Evolutionary conservation across 805 yeast genomes (phyloP).

Genomic region (Schwanniomyces sp.): DNA sequence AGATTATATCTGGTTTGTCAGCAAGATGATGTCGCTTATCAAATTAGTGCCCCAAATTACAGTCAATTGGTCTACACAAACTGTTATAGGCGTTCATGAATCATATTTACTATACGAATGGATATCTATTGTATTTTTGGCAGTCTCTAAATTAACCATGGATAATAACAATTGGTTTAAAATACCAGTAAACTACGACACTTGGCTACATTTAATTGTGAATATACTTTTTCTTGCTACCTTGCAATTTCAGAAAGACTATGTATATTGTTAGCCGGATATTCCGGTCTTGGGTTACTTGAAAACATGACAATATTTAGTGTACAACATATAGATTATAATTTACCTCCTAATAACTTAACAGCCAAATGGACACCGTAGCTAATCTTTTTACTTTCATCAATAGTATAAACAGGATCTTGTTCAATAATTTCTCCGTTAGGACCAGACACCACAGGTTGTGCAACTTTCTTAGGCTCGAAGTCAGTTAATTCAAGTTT

Average conservation of each 20-base stretch:
- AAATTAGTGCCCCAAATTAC: slow-evolving; percentile 42
- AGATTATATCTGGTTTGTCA: slow-evolving; percentile 40
- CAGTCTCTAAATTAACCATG: slow-evolving; percentile 7
- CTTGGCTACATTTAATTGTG: slow-evolving; percentile 10
- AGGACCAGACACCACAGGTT: slow-evolving; percentile 4
- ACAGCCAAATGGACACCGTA: slow-evolving; percentile 67
- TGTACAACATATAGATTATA: slow-evolving; percentile 18
- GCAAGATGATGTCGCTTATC: slow-evolving; percentile 19
- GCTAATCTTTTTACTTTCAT: slow-evolving; percentile 60
- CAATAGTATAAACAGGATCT: slow-evolving; percentile 32
- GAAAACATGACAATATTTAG: not conserved
- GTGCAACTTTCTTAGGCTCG: slow-evolving; percentile 26
- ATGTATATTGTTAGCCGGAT: slow-evolving; percentile 4
- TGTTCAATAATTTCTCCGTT: not conserved
- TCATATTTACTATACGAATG: slow-evolving; percentile 2
- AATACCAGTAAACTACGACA: slow-evolving; percentile 19
- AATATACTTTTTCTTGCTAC: slow-evolving; percentile 2
- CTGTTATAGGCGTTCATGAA: slow-evolving; percentile 17
- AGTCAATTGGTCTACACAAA: slow-evolving; percentile 36
- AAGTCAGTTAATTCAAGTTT: slow-evolving; percentile 62
- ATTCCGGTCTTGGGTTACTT: slow-evolving; percentile 3
- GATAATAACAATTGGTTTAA: slow-evolving; percentile 13
- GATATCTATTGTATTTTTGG: slow-evolving; percentile 6
- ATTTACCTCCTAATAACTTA: slow-evolving; percentile 56
- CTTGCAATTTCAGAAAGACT: slow-evolving; percentile 6